Evolutionary conservation across 805 yeast species (phyloP).

Genomic region (Wickerhamiella brachini): DNA sequence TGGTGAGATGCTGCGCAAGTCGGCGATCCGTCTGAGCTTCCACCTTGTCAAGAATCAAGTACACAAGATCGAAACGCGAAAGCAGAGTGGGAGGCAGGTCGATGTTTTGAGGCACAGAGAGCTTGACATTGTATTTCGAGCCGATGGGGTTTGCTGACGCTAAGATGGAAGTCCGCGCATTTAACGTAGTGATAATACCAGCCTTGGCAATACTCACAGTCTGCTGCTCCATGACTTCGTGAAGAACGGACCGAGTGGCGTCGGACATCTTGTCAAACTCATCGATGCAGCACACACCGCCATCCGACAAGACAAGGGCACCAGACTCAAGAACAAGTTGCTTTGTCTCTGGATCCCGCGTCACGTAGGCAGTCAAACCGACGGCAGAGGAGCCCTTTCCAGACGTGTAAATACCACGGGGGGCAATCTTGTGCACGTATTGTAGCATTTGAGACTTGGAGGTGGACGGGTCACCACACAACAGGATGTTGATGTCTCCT

Average conservation of each 20-base stretch:
- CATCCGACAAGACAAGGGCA: conserved; percentile 90
- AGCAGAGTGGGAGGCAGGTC: conserved; percentile 93
- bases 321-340: conserved; percentile 92
- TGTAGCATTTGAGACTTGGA: conserved; percentile 89
- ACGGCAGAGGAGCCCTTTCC: conserved; percentile 99
- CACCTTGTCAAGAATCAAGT: conserved; percentile 80
- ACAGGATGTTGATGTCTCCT: conserved; percentile 83
- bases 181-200: conserved; percentile 91
- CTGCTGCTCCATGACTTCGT: conserved; percentile 99
- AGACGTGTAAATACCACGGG: conserved; percentile 94
- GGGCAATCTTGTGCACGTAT: conserved; percentile 94
- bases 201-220: conserved; percentile 97
- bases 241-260: conserved; percentile 83
- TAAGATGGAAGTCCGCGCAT: conserved; percentile 88
- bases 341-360: conserved; percentile 85
- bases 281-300: conserved; percentile 97
- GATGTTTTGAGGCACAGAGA: conserved; percentile 89
- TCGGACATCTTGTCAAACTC: conserved; percentile 98
- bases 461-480: conserved; percentile 98
- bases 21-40: conserved; percentile 75
- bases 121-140: conserved; percentile 84
- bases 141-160: conserved; percentile 97
- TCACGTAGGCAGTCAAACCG: conserved; percentile 93
- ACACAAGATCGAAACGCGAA: conserved; percentile 90
- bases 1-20: conserved; percentile 80